A percentile compares a stretch with the other conserved stretches of the same genome.
phyloP scores from a whole-genome alignment of 1,284 basidiomycete species.

The Paramarasmius palmivorus region DNA sequence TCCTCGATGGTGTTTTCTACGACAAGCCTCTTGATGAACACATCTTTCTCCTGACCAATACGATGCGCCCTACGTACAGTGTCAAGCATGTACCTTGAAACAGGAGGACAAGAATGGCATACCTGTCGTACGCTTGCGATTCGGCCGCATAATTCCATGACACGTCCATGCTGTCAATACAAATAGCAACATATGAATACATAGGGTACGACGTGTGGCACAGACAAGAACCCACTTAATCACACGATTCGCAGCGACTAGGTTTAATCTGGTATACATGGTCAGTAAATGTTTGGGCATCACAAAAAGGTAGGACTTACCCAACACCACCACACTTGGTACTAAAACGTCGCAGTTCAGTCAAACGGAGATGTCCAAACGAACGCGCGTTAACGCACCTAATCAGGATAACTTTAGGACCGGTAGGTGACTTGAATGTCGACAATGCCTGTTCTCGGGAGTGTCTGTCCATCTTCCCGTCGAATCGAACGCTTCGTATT shows the following conservation, averaged over 20 bases:
- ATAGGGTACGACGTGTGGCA: background rate
- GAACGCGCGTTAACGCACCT: constrained; percentile 37
- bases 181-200: constrained; percentile 3
- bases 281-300: background rate
- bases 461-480: constrained; percentile 60
- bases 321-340: constrained; percentile 71
- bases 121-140: constrained; percentile 66
- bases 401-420: constrained; percentile 63
- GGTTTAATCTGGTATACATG: constrained; percentile 41
- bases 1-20: constrained; percentile 70
- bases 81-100: background rate
- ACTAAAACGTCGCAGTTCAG: constrained; percentile 34
- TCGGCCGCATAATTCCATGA: constrained; percentile 75
- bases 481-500: constrained; percentile 60
- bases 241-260: constrained; percentile 66
- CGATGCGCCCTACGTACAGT: constrained; percentile 45
- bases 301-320: constrained; percentile 21
- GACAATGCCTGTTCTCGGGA: constrained; percentile 49
- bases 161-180: constrained; percentile 54
- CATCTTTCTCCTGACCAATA: constrained; percentile 70
- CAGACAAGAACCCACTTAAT: constrained; percentile 52
- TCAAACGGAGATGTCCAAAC: background rate
- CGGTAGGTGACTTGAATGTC: constrained; percentile 51
- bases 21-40: constrained; percentile 67
- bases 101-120: constrained; percentile 12